phyloP scores from a whole-genome alignment of 2,329 filamentous ascomycete genomes.

The Aspergillus sp. region DNA sequence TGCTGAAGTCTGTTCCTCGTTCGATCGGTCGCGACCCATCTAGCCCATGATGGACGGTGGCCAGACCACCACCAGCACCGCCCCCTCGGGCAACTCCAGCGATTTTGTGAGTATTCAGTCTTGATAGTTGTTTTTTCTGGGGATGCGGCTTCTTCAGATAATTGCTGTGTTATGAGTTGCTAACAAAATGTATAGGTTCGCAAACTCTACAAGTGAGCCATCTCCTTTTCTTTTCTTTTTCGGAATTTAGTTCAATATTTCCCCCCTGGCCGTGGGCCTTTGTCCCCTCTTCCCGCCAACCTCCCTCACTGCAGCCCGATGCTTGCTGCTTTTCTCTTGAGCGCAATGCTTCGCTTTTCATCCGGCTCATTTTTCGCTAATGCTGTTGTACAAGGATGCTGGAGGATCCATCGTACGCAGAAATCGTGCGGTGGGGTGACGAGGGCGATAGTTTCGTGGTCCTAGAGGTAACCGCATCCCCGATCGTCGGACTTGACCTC shows the following conservation, averaged over 20 bases:
- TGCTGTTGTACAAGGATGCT: slow-evolving; percentile 69
- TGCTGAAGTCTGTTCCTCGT: slow-evolving; percentile 29
- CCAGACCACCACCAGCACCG: slow-evolving; percentile 42
- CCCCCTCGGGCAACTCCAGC: slow-evolving; percentile 76
- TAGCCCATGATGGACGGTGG: slow-evolving; percentile 47
- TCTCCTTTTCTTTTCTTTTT: slow-evolving; percentile 14
- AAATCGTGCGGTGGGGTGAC: slow-evolving; percentile 93
- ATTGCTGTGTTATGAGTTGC: slow-evolving; percentile 19
- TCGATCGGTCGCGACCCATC: slow-evolving; percentile 42
- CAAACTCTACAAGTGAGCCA: slow-evolving; percentile 91
- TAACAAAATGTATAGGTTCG: slow-evolving; percentile 67
- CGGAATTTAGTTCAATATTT: slow-evolving; percentile 6
- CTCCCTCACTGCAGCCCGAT: not conserved
- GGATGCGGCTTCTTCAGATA: slow-evolving; percentile 14
- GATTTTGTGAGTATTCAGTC: slow-evolving; percentile 74
- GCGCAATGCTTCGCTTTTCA: slow-evolving; percentile 3
- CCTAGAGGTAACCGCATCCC: slow-evolving; percentile 68
- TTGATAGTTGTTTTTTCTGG: slow-evolving; percentile 11
- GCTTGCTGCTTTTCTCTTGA: not conserved
- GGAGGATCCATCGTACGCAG: slow-evolving; percentile 88
- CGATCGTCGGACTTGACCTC: slow-evolving; percentile 8
- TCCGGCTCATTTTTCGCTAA: slow-evolving; percentile 10
- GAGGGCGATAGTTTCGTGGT: slow-evolving; percentile 96
- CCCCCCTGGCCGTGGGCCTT: not conserved
- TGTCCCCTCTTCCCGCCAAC: slow-evolving; percentile 13